phyloP scores from a whole-genome alignment of 306 rosid species.

The Prunus campanulata region DNA sequence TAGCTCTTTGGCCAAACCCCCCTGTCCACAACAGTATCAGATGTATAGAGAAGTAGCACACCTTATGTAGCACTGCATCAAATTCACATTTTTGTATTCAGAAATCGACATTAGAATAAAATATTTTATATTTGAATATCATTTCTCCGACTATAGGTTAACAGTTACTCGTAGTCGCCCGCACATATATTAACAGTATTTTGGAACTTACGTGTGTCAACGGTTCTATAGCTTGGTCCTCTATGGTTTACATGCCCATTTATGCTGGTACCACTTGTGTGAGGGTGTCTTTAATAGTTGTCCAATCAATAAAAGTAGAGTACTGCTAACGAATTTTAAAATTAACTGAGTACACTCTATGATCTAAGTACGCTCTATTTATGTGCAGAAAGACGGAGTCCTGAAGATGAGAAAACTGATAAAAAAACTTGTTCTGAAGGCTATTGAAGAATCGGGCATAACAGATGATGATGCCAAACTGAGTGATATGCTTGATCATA shows the following conservation, averaged over 20 bases:
- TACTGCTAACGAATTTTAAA: no score
- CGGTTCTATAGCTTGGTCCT: no score
- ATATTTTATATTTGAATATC: neutral
- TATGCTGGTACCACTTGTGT: no score
- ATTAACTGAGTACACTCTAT: no score
- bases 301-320: no score
- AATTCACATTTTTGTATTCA: constrained; percentile 12
- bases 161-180: no score
- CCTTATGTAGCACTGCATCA: neutral
- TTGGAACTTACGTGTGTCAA: no score
- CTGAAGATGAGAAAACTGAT: constrained; percentile 70
- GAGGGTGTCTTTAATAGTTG: no score
- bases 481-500: constrained; percentile 46
- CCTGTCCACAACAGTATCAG: constrained; percentile 17
- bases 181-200: no score
- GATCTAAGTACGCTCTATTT: no score
- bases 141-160: neutral
- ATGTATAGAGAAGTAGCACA: constrained; percentile 43
- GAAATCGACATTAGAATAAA: neutral
- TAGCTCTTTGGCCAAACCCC: constrained; percentile 1
- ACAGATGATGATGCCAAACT: constrained; percentile 55
- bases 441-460: constrained; percentile 63
- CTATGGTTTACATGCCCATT: no score
- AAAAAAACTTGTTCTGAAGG: constrained; percentile 54
- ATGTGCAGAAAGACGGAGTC: constrained; percentile 65